Conservation (phyloP, 1,284 basidiomycete species). For the Ceratobasidium sp. region DNA sequence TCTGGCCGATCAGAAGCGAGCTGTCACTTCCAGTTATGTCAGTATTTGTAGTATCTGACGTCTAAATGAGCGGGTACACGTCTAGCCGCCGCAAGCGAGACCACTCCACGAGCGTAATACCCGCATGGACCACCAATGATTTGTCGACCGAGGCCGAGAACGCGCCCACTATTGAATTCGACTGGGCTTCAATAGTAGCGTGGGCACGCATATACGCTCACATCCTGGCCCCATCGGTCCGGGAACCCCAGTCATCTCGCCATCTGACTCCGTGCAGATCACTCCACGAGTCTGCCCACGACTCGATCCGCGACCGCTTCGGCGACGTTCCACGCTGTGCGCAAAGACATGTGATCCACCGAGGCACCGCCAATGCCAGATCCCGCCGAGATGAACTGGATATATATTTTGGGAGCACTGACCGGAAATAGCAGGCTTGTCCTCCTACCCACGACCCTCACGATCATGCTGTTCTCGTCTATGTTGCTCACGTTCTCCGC, state of each 20-base stretch:
- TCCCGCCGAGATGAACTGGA: neutral
- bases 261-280: neutral
- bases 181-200: too few species aligned
- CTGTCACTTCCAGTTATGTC: too few species aligned
- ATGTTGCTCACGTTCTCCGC: slow-evolving; percentile 10
- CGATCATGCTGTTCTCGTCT: slow-evolving; percentile 25
- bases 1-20: too few species aligned
- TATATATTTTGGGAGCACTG: neutral
- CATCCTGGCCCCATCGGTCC: neutral
- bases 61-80: too few species aligned
- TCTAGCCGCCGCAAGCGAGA: too few species aligned
- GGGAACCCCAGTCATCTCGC: neutral
- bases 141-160: too few species aligned
- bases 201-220: neutral
- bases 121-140: too few species aligned
- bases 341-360: neutral
- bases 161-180: too few species aligned
- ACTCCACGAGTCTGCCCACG: neutral
- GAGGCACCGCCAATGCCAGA: slow-evolving; percentile 15
- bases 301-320: neutral
- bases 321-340: neutral
- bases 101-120: too few species aligned
- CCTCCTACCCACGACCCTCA: neutral
- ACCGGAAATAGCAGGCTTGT: slow-evolving; percentile 12
- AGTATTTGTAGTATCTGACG: too few species aligned